phyloP scores from a whole-genome alignment of 768 basidiomycete species.

The Lentinula sp. region DNA sequence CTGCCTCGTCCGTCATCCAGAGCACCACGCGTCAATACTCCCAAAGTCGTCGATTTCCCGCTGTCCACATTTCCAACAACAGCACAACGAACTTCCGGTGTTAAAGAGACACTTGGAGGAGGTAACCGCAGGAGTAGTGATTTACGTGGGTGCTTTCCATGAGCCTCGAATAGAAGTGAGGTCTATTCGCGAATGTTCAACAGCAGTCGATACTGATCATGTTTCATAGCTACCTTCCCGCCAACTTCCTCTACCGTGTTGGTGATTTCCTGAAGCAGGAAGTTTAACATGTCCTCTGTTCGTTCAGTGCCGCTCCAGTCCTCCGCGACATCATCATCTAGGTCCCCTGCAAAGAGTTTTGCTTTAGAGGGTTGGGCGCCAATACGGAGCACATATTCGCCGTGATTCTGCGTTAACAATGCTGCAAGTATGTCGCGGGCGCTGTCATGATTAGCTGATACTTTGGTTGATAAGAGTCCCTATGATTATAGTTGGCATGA shows the following conservation, averaged over 20 bases:
- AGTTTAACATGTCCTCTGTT: slow-evolving; percentile 46
- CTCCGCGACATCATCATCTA: slow-evolving; percentile 31
- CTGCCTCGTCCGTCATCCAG: slow-evolving; percentile 79
- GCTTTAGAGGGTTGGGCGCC: slow-evolving; percentile 59
- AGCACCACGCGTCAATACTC: slow-evolving; percentile 88
- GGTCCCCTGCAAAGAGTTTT: slow-evolving; percentile 49
- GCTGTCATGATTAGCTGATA: slow-evolving; percentile 36
- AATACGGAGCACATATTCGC: slow-evolving; percentile 73
- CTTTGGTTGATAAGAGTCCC: slow-evolving; percentile 38
- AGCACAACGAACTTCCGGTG: slow-evolving; percentile 92
- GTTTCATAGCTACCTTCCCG: slow-evolving; percentile 51
- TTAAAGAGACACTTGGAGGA: slow-evolving; percentile 66
- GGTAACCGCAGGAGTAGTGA: slow-evolving; percentile 68
- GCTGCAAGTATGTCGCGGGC: slow-evolving; percentile 63
- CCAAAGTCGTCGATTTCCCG: slow-evolving; percentile 91
- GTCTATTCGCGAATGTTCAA: slow-evolving; percentile 28
- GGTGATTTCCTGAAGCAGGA: slow-evolving; percentile 36
- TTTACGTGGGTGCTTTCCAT: slow-evolving; percentile 43
- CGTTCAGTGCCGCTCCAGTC: slow-evolving; percentile 52
- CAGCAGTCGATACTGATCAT: background rate
- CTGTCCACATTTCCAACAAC: slow-evolving; percentile 95
- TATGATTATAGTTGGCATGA: slow-evolving; percentile 17
- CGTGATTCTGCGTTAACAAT: slow-evolving; percentile 59
- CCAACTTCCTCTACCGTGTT: slow-evolving; percentile 69
- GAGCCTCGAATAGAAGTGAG: slow-evolving; percentile 47